Conservation (phyloP, 2,329 filamentous ascomycete genomes). For the Harringtonia lauricola region DNA sequence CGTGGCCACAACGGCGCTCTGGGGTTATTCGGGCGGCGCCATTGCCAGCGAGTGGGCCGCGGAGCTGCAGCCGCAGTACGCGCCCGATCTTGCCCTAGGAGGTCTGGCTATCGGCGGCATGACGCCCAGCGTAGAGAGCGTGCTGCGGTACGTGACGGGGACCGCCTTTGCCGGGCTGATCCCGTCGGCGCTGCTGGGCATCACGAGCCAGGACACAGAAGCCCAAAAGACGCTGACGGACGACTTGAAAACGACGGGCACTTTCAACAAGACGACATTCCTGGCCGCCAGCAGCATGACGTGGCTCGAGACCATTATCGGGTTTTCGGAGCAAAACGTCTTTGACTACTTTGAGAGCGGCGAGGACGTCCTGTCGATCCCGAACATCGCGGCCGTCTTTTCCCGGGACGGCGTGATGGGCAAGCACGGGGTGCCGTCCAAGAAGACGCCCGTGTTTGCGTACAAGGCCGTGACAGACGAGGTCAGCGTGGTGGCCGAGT, state of each 20-base stretch:
- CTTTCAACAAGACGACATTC: slow-evolving; percentile 23
- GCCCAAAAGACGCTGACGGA: slow-evolving; percentile 15
- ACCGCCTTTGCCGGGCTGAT: slow-evolving; percentile 21
- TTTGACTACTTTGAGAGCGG: slow-evolving; percentile 27
- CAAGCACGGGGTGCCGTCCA: slow-evolving; percentile 26
- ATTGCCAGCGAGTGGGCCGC: slow-evolving; percentile 34
- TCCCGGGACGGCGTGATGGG: slow-evolving; percentile 19
- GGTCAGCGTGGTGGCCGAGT: too few relatives aligned
- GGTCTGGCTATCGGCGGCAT: slow-evolving; percentile 31
- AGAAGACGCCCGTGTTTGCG: slow-evolving; percentile 31
- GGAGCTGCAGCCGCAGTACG: slow-evolving; percentile 32
- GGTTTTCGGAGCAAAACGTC: slow-evolving; percentile 23
- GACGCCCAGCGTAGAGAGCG: slow-evolving; percentile 24
- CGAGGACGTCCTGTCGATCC: too few relatives aligned
- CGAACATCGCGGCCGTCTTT: slow-evolving; percentile 15
- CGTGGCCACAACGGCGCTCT: slow-evolving; percentile 27
- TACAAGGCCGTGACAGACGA: too few relatives aligned
- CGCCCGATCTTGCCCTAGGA: slow-evolving; percentile 26
- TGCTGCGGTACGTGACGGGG: slow-evolving; percentile 21
- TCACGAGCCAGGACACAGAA: slow-evolving; percentile 21
- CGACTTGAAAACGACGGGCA: slow-evolving; percentile 16
- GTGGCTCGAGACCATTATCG: slow-evolving; percentile 16
- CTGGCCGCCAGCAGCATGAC: slow-evolving; percentile 15
- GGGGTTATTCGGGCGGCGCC: slow-evolving; percentile 40
- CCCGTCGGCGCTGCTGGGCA: slow-evolving; percentile 20